A percentile compares a stretch with the other conserved stretches of the same genome.
These are phyloP conservation scores for Periconia digitata DNA, from an alignment of 2,329 filamentous ascomycete genomes.

Conservation along the genomic window DNA sequence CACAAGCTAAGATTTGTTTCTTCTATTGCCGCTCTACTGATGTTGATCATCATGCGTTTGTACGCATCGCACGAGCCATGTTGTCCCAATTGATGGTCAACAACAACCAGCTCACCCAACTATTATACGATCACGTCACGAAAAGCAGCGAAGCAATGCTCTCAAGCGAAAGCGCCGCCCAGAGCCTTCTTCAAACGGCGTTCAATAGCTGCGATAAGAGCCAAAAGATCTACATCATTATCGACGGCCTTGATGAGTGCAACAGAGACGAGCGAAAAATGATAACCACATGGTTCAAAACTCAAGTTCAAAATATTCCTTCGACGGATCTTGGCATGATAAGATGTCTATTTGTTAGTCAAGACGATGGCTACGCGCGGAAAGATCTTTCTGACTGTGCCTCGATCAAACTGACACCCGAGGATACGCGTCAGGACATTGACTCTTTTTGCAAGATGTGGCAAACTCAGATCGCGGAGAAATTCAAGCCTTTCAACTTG, in stretches of 20 bases:
- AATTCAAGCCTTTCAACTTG: constrained; percentile 15
- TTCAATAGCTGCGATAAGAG: constrained; percentile 26
- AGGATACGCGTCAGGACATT: constrained; percentile 31
- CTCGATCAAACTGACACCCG: constrained; percentile 2
- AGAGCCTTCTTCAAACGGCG: constrained; percentile 33
- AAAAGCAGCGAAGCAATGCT: constrained; percentile 28
- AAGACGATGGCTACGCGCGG: constrained; percentile 26
- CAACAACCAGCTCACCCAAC: constrained; percentile 28
- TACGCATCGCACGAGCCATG: constrained; percentile 32
- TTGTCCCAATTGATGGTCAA: constrained; percentile 32
- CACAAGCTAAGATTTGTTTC: constrained; percentile 24
- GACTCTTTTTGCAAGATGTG: constrained; percentile 23
- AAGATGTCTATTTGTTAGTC: constrained; percentile 41
- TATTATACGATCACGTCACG: constrained; percentile 28
- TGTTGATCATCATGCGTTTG: constrained; percentile 20
- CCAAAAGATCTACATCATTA: constrained; percentile 40
- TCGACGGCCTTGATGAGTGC: constrained; percentile 51
- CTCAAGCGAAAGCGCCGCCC: constrained; percentile 17
- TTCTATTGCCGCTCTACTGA: constrained; percentile 46
- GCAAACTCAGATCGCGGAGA: constrained; percentile 10
- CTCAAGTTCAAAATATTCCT: constrained; percentile 9
- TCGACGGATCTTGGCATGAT: constrained; percentile 19
- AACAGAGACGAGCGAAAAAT: constrained; percentile 23
- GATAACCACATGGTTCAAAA: constrained; percentile 27
- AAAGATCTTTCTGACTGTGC: constrained; percentile 17